A percentile compares a stretch with the other conserved stretches of the same genome.
These are phyloP conservation scores for Allium fistulosum DNA, from an alignment of 106 monocot species.

Conservation along the genomic window DNA sequence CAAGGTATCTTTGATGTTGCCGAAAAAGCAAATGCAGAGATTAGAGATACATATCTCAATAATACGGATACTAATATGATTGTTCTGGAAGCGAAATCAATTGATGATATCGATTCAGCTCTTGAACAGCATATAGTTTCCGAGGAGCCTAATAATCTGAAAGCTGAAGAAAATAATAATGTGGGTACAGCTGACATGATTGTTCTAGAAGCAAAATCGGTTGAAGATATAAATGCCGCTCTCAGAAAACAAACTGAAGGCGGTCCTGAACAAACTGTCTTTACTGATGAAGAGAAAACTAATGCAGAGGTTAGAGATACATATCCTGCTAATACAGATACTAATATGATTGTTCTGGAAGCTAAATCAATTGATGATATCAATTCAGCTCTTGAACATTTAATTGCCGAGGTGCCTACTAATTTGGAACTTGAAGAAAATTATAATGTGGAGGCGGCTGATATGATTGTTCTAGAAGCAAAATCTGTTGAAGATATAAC, in stretches of 20 bases:
- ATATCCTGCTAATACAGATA: constrained; percentile 7
- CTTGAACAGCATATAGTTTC: constrained; percentile 4
- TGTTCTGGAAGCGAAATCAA: constrained; percentile 20
- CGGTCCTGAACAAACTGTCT: not conserved
- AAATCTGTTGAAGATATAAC: constrained; percentile 31
- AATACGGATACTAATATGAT: constrained; percentile 18
- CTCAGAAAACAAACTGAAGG: constrained; percentile 11
- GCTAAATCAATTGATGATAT: constrained; percentile 20
- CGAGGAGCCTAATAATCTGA: not conserved
- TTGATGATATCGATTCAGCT: constrained; percentile 17
- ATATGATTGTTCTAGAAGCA: constrained; percentile 23
- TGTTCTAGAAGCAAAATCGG: constrained; percentile 21
- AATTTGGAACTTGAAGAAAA: not conserved
- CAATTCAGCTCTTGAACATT: constrained; percentile 9
- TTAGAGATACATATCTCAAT: not conserved
- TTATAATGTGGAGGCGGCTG: constrained; percentile 1
- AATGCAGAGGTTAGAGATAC: constrained; percentile 1
- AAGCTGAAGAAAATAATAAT: constrained; percentile 1
- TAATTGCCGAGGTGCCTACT: not conserved
- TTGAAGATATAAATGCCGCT: constrained; percentile 16
- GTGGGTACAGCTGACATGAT: constrained; percentile 10
- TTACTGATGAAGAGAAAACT: too few species aligned
- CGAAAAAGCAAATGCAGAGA: too few species aligned
- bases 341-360: constrained; percentile 21
- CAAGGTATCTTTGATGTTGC: not conserved